phyloP scores from a whole-genome alignment of 441 rosid genomes.

The Melastoma candidum region DNA sequence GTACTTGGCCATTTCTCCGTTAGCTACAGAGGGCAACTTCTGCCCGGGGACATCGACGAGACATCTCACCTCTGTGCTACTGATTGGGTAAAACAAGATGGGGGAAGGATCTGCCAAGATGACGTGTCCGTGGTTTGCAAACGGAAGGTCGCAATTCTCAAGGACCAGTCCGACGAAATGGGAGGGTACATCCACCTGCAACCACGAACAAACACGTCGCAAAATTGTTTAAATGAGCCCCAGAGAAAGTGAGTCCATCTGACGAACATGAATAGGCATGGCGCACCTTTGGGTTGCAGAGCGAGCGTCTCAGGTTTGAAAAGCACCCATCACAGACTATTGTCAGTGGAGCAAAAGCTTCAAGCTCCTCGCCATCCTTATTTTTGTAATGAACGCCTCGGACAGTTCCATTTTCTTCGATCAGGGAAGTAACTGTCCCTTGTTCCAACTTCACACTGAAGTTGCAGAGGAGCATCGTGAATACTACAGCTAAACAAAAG shows the following conservation, averaged over 20 bases:
- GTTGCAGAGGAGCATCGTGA: not conserved
- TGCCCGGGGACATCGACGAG: slow-evolving; percentile 18
- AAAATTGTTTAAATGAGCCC: no score
- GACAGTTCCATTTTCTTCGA: slow-evolving; percentile 57
- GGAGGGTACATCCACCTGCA: slow-evolving; percentile 17
- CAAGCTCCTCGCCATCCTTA: slow-evolving; percentile 44
- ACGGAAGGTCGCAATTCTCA: slow-evolving; percentile 19
- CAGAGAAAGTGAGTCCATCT: no score
- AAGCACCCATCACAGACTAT: slow-evolving; percentile 87
- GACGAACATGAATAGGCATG: no score
- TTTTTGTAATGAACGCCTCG: slow-evolving; percentile 74
- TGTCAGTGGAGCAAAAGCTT: slow-evolving; percentile 66
- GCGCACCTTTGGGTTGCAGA: slow-evolving; percentile 70
- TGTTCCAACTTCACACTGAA: slow-evolving; percentile 55
- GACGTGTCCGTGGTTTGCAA: slow-evolving; percentile 16
- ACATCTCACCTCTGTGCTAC: slow-evolving; percentile 4
- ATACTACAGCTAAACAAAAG: not conserved
- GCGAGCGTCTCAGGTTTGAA: slow-evolving; percentile 65
- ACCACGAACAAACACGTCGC: no score
- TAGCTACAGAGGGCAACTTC: slow-evolving; percentile 12
- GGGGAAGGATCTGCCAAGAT: slow-evolving; percentile 17
- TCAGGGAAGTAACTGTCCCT: slow-evolving; percentile 71
- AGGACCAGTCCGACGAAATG: slow-evolving; percentile 19
- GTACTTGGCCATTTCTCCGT: slow-evolving; percentile 15
- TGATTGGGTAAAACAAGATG: slow-evolving; percentile 12